These are phyloP conservation scores for Clonostachys byssicola DNA, from an alignment of 2,329 filamentous ascomycete species.

Conservation along the genomic window DNA sequence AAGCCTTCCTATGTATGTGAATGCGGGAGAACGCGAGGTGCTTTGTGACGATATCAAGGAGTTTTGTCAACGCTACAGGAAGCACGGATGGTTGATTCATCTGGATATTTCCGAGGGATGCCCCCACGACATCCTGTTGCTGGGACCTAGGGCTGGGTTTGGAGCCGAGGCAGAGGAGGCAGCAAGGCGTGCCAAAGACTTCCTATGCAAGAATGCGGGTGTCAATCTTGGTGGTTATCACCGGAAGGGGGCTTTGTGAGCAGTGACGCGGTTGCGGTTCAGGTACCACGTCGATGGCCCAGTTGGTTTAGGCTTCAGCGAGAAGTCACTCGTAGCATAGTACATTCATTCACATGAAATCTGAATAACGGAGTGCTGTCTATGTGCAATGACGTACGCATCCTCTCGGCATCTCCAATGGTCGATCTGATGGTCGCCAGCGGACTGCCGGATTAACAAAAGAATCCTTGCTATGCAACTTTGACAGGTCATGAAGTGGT, in stretches of 20 bases:
- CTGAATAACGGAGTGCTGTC: too few species aligned
- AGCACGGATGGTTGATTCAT: constrained; percentile 8
- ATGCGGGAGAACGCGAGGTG: constrained; percentile 12
- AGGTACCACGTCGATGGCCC: too few species aligned
- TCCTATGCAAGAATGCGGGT: neutral
- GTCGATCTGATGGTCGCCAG: too few species aligned
- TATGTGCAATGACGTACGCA: too few species aligned
- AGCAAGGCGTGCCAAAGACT: constrained; percentile 5
- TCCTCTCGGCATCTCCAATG: too few species aligned
- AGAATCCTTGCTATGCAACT: too few species aligned
- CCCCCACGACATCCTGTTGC: constrained; percentile 14
- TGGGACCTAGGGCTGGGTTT: constrained; percentile 13
- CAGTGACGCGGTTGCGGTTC: neutral
- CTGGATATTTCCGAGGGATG: constrained; percentile 6
- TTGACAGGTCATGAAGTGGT: too few species aligned
- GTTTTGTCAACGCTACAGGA: constrained; percentile 6
- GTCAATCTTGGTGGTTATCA: neutral
- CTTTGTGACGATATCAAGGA: constrained; percentile 12
- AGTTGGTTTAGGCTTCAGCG: too few species aligned
- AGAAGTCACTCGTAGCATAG: too few species aligned
- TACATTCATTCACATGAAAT: too few species aligned
- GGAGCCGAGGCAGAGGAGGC: constrained; percentile 7
- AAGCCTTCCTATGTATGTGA: constrained; percentile 12
- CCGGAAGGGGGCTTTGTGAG: neutral
- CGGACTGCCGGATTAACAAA: too few species aligned